Evolutionary conservation across 2,329 filamentous ascomycete genomes (phyloP).

Genomic region (Fusarium sp.): DNA sequence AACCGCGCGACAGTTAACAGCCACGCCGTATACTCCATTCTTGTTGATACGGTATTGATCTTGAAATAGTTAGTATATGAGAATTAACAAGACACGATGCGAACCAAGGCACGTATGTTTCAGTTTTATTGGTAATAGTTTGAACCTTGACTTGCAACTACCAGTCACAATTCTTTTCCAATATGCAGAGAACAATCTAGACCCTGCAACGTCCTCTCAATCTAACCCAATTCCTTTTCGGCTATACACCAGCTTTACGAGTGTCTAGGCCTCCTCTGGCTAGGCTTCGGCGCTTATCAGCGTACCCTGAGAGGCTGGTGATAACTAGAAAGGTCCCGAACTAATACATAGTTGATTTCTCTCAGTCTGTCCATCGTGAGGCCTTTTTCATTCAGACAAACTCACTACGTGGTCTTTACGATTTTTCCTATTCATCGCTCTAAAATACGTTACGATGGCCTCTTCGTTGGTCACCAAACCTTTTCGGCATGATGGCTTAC

Average conservation of each 20-base stretch:
- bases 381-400: not conserved
- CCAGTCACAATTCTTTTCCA: not conserved
- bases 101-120: no score
- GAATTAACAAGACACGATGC: no score
- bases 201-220: not conserved
- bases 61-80: no score
- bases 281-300: not conserved
- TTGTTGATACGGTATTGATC: no score
- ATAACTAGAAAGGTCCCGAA: no score
- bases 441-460: not conserved
- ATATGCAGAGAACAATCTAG: not conserved
- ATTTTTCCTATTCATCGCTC: not conserved
- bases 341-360: no score
- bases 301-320: no score
- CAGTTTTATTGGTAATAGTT: no score
- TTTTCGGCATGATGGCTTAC: not conserved
- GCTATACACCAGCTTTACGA: not conserved
- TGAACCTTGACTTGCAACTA: no score
- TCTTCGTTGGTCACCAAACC: not conserved
- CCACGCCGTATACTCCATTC: no score
- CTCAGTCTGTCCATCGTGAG: no score
- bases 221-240: not conserved
- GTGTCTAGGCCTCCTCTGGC: not conserved
- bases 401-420: not conserved
- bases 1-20: no score